Percentiles rank a stretch among this genome's conserved stretches.
Conservation (phyloP, 2,329 filamentous ascomycete genomes). For the Fusarium sp. region DNA sequence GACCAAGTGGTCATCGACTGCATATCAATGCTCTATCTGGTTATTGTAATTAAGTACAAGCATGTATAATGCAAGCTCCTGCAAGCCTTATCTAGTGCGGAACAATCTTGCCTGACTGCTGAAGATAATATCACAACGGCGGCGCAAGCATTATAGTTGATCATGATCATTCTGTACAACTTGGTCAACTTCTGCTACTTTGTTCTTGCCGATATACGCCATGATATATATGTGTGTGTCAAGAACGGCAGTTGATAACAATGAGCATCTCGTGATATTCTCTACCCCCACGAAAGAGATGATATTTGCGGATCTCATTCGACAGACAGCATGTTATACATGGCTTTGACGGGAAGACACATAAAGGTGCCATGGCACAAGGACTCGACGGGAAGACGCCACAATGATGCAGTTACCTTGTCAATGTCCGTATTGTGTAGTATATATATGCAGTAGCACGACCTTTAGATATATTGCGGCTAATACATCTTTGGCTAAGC, state of each 20-base stretch:
- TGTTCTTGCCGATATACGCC: background rate
- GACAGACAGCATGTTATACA: constrained; percentile 76
- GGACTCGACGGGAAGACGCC: constrained; percentile 85
- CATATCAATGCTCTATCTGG: constrained; percentile 70
- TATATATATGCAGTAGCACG: constrained; percentile 57
- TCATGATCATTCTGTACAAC: constrained; percentile 72
- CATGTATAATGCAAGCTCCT: constrained; percentile 80
- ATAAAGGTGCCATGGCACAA: constrained; percentile 90
- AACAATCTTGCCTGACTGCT: constrained; percentile 67
- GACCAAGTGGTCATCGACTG: background rate
- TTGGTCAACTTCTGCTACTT: constrained; percentile 68
- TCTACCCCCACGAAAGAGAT: constrained; percentile 77
- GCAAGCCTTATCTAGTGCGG: constrained; percentile 57
- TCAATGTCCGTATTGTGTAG: constrained; percentile 61
- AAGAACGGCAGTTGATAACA: too few relatives aligned
- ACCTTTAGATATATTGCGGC: constrained; percentile 69
- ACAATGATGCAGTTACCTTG: constrained; percentile 84
- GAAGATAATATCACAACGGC: constrained; percentile 72
- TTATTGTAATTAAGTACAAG: constrained; percentile 77
- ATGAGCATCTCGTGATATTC: background rate
- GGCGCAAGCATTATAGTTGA: constrained; percentile 74
- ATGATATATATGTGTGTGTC: background rate
- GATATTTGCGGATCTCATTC: constrained; percentile 71
- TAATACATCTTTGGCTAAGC: constrained; percentile 74
- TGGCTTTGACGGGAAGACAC: constrained; percentile 77